A percentile compares a stretch with the other conserved stretches of the same genome.
These are phyloP conservation scores for Rhodotorula toruloides DNA, from an alignment of 768 basidiomycete genomes.

Conservation along the genomic window DNA sequence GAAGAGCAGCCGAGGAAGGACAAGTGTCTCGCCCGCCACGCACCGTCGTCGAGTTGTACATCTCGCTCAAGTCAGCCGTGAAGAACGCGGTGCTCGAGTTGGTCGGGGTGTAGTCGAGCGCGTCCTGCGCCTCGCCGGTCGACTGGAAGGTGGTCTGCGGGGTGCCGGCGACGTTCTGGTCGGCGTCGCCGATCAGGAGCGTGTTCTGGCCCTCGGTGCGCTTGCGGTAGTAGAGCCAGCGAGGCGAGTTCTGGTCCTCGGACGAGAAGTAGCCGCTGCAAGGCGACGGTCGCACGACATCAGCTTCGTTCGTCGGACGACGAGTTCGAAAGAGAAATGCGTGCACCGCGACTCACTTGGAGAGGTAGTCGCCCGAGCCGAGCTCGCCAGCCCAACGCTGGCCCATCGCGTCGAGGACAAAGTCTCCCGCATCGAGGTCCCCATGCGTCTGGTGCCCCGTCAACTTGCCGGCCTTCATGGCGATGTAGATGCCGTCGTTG, in stretches of 20 bases:
- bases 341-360: conserved; percentile 43
- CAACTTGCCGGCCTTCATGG: conserved; percentile 76
- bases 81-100: conserved; percentile 70
- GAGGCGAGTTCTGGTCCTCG: conserved; percentile 57
- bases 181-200: conserved; percentile 64
- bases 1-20: conserved; percentile 19
- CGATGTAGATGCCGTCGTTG: conserved; percentile 71
- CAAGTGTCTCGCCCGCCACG: not conserved
- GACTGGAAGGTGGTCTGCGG: conserved; percentile 61
- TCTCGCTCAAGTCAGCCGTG: conserved; percentile 67
- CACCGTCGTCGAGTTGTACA: conserved; percentile 56
- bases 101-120: conserved; percentile 69
- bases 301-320: no score
- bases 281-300: no score
- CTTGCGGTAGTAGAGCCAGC: conserved; percentile 95
- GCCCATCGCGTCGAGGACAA: conserved; percentile 89
- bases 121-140: conserved; percentile 60
- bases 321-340: not conserved
- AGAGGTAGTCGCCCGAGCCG: conserved; percentile 75
- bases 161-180: conserved; percentile 68
- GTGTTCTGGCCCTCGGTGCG: conserved; percentile 97
- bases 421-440: conserved; percentile 92
- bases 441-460: conserved; percentile 70
- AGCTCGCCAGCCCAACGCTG: conserved; percentile 92
- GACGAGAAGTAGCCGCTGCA: conserved; percentile 64